phyloP scores from a whole-genome alignment of 169 alveolate species.

The Plasmodium inui region DNA sequence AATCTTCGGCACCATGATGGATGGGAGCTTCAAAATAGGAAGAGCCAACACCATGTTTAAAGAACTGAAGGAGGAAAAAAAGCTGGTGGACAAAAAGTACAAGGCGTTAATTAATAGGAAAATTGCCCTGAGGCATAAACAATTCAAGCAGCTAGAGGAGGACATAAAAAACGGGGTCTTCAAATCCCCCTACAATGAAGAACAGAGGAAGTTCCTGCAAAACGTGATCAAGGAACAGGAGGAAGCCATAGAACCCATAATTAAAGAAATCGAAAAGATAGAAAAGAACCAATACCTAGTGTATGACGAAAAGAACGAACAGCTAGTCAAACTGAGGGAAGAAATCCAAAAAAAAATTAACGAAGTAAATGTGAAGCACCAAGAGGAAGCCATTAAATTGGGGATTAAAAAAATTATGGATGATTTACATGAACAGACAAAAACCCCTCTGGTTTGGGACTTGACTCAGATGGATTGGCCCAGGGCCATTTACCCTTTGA shows the following conservation, averaged over 20 bases:
- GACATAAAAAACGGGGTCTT: slow-evolving; percentile 78
- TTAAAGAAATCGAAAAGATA: slow-evolving; percentile 78
- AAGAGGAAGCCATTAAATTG: slow-evolving; percentile 43
- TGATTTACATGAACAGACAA: slow-evolving; percentile 67
- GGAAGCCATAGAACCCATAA: slow-evolving; percentile 76
- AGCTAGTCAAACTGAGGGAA: slow-evolving; percentile 78
- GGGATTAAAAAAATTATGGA: slow-evolving; percentile 66
- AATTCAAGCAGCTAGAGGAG: slow-evolving; percentile 52
- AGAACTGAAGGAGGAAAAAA: slow-evolving; percentile 71
- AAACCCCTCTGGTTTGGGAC: slow-evolving; percentile 84
- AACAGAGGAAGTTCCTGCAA: slow-evolving; percentile 78
- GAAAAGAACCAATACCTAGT: slow-evolving; percentile 72
- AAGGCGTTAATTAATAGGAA: slow-evolving; percentile 40
- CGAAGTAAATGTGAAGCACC: slow-evolving; percentile 71
- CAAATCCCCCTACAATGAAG: slow-evolving; percentile 78
- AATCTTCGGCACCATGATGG: slow-evolving; percentile 61
- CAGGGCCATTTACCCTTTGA: slow-evolving; percentile 75
- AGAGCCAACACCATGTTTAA: slow-evolving; percentile 72
- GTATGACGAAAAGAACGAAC: slow-evolving; percentile 79
- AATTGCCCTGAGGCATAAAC: slow-evolving; percentile 22
- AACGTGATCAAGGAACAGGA: slow-evolving; percentile 73
- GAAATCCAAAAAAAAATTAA: slow-evolving; percentile 71
- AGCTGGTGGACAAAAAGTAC: slow-evolving; percentile 31
- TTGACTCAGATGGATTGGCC: slow-evolving; percentile 81
- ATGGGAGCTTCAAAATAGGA: slow-evolving; percentile 71